phyloP scores from a whole-genome alignment of 2,329 filamentous ascomycete genomes.

The Pleoardoris graminearum region DNA sequence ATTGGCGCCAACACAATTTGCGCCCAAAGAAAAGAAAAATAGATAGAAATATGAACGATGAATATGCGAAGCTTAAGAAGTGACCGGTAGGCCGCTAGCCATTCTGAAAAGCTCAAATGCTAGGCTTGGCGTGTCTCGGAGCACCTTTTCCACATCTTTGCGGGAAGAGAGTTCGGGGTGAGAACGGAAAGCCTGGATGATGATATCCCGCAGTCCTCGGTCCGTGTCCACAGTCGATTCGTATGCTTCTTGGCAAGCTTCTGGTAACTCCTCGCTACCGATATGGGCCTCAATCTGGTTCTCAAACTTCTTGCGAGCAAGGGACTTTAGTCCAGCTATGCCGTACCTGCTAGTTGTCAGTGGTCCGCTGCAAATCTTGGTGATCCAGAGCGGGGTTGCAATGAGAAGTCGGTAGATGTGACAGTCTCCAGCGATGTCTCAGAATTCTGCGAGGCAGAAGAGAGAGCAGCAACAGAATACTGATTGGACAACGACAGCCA shows the following conservation, averaged over 20 bases:
- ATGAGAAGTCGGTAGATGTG: slow-evolving; percentile 7
- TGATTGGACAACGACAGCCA: slow-evolving; percentile 13
- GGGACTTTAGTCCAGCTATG: slow-evolving; percentile 51
- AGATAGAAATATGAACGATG: not conserved
- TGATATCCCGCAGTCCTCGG: slow-evolving; percentile 52
- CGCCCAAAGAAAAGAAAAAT: not conserved
- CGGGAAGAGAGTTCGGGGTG: slow-evolving; percentile 52
- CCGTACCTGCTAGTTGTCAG: slow-evolving; percentile 48
- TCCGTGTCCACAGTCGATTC: slow-evolving; percentile 55
- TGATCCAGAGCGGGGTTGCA: slow-evolving; percentile 7
- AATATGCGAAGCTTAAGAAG: slow-evolving; percentile 23
- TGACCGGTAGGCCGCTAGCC: slow-evolving; percentile 51
- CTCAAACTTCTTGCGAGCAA: slow-evolving; percentile 53
- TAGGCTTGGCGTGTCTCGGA: slow-evolving; percentile 52
- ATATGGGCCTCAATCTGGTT: slow-evolving; percentile 50
- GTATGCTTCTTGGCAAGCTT: slow-evolving; percentile 55
- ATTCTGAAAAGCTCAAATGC: slow-evolving; percentile 55
- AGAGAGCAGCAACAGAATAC: not conserved
- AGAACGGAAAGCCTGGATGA: slow-evolving; percentile 52
- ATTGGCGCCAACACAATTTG: not conserved
- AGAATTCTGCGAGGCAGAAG: not conserved
- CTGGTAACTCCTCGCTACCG: slow-evolving; percentile 51
- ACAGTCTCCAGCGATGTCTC: slow-evolving; percentile 24
- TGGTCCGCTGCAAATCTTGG: not conserved
- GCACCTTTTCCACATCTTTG: slow-evolving; percentile 49